Evolutionary conservation across 1,284 basidiomycete genomes (phyloP), one percentile per base, ranked within the genome.

Genomic region (Trichosporon sp.): DNA sequence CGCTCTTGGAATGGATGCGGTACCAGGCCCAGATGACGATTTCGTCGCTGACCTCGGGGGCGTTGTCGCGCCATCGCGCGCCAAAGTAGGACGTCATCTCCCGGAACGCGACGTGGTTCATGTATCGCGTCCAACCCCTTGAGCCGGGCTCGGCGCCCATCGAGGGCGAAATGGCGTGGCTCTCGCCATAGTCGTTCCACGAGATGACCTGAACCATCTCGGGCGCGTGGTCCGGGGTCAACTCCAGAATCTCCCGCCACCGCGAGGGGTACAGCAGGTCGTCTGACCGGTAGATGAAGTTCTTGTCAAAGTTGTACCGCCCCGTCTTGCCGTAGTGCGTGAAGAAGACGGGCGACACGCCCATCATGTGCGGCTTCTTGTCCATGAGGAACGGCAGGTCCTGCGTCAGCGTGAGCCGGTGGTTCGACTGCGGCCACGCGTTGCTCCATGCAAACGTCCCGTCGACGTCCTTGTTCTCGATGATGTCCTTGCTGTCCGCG

Each of bases 281-380:
- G 75, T 85, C 84, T 2, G 83, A 84, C n/a, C 79, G 81, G 70
- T 84, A 83, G 51, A 84, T 82, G 77, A 77, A 83, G 75, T 84
- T 84, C 81, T 85, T 84, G 77, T 84, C 80, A 75, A 79, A 84
- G 0, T 79, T 82, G 79, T 78, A 84, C 26, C 77, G 68, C 5
- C 83, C 83, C 14, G 73, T 73, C 12, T 75, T 79, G 11, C 84
- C 84, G 70, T 85, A 85, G 35, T 37, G 35, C 35, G 35, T 37
- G 35, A 37, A 37, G 35, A 37, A 37, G 35, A 37, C 35, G 35
- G 35, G 89, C 0, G 88, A 88, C 11, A 89, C 85, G 2, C 87
- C 86, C 0, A 88, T 88, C 89, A 90, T 90, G 78, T 87, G 89
- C 16, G 87, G 85, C 66, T 86, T 86, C 1, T 81, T 78, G 51